Conservation (phyloP, 2,329 filamentous ascomycete genomes). For the Purpureocillium lavendulum region DNA sequence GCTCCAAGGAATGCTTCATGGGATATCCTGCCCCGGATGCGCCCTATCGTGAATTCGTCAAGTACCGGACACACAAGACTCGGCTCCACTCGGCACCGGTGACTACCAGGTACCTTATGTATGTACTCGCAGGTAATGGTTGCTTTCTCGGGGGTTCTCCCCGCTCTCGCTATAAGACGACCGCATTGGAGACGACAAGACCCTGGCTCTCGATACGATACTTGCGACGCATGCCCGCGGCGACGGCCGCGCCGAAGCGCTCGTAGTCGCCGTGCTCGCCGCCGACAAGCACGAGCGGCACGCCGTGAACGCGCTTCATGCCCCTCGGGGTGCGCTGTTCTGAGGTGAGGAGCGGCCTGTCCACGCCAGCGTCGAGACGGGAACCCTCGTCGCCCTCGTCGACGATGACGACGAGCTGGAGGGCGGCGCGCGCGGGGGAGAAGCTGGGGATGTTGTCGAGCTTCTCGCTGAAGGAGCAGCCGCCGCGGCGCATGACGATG, state of each 20-base stretch:
- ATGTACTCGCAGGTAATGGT: too few relatives aligned
- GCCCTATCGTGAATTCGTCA: neutral
- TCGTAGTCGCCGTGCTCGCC: slow-evolving; percentile 56
- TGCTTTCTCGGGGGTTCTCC: too few relatives aligned
- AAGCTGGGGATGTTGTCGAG: slow-evolving; percentile 77
- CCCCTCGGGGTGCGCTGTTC: slow-evolving; percentile 64
- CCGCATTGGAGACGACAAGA: slow-evolving; percentile 67
- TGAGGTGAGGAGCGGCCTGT: slow-evolving; percentile 65
- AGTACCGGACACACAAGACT: too few relatives aligned
- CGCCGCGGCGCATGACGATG: slow-evolving; percentile 73
- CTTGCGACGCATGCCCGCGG: slow-evolving; percentile 66
- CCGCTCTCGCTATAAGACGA: slow-evolving; percentile 38
- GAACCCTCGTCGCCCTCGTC: slow-evolving; percentile 25
- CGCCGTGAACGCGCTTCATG: slow-evolving; percentile 58
- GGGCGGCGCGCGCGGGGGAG: slow-evolving; percentile 46
- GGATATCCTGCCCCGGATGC: neutral
- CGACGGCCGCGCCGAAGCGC: slow-evolving; percentile 52
- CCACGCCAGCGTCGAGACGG: slow-evolving; percentile 19
- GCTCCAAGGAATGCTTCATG: neutral
- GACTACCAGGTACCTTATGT: too few relatives aligned
- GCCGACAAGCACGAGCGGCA: slow-evolving; percentile 77
- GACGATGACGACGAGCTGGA: slow-evolving; percentile 79
- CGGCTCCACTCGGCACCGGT: too few relatives aligned
- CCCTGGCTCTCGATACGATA: slow-evolving; percentile 80
- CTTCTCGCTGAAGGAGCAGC: slow-evolving; percentile 79